phyloP scores from a whole-genome alignment of 1,139 yeast species.

The Scheffersomyces illinoinensis region DNA sequence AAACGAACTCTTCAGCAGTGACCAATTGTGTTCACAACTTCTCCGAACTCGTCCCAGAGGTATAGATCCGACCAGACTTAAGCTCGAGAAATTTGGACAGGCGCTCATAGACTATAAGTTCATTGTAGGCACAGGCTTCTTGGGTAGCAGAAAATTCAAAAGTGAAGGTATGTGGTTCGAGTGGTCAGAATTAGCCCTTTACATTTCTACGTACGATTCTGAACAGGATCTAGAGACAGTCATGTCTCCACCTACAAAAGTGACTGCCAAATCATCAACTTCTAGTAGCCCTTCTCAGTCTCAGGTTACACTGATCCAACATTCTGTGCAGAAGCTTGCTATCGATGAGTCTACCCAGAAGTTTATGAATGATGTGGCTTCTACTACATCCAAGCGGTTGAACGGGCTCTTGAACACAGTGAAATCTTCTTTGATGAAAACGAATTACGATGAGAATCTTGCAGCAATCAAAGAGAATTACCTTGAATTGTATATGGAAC shows the following conservation, averaged over 20 bases:
- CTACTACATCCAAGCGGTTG: slow-evolving; percentile 14
- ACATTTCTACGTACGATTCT: slow-evolving; percentile 16
- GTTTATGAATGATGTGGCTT: slow-evolving; percentile 10
- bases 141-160: slow-evolving; percentile 36
- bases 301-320: neutral
- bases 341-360: slow-evolving; percentile 20
- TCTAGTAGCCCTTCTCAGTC: neutral
- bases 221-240: neutral
- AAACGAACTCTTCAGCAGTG: slow-evolving; percentile 42
- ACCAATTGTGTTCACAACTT: slow-evolving; percentile 35
- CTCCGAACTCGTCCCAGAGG: slow-evolving; percentile 31
- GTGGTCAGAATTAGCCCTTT: slow-evolving; percentile 41
- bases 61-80: slow-evolving; percentile 38
- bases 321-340: slow-evolving; percentile 5
- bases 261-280: neutral
- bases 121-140: slow-evolving; percentile 33
- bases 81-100: slow-evolving; percentile 47
- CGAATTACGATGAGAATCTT: slow-evolving; percentile 30
- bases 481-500: slow-evolving; percentile 30
- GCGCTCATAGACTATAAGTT: slow-evolving; percentile 37
- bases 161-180: slow-evolving; percentile 52
- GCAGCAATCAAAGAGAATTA: slow-evolving; percentile 31
- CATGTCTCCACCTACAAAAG: slow-evolving; percentile 5
- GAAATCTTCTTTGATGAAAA: slow-evolving; percentile 29
- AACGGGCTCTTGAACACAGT: slow-evolving; percentile 13